phyloP scores from a whole-genome alignment of 495 filamentous ascomycete genomes.

The Wilcoxina mikolae region DNA sequence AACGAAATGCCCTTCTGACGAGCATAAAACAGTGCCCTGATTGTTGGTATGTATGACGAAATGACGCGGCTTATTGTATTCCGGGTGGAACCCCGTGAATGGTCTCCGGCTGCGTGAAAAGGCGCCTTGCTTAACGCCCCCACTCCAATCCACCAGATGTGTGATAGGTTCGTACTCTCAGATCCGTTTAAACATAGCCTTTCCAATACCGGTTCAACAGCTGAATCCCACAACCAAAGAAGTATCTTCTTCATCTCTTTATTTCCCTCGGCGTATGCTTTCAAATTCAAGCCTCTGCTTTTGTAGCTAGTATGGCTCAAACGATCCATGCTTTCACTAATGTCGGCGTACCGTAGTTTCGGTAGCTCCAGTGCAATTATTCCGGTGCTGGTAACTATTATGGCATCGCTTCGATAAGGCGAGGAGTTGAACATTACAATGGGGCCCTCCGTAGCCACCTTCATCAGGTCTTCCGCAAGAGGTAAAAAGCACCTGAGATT shows the following conservation, averaged over 20 bases:
- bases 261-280: conserved; percentile 4
- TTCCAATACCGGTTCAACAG: conserved; percentile 11
- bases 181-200: conserved; percentile 2
- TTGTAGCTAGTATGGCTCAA: neutral
- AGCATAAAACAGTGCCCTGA: conserved; percentile 18
- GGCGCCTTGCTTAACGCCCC: conserved; percentile 12
- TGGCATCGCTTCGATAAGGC: conserved; percentile 9
- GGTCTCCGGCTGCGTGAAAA: conserved; percentile 24
- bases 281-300: neutral
- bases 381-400: conserved; percentile 14
- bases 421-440: conserved; percentile 13
- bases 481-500: too few relatives aligned
- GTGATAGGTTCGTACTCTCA: neutral
- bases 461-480: conserved; percentile 3
- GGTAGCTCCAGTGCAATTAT: conserved; percentile 13
- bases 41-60: conserved; percentile 27
- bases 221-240: conserved; percentile 15
- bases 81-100: conserved; percentile 11
- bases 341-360: neutral
- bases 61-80: conserved; percentile 14
- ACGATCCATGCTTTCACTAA: neutral
- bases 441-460: conserved; percentile 10
- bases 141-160: conserved; percentile 18
- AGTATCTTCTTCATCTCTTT: conserved; percentile 9
- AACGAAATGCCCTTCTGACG: conserved; percentile 8